These are phyloP conservation scores for Apiospora arundinis DNA, from an alignment of 2,329 filamentous ascomycete species.

Conservation along the genomic window DNA sequence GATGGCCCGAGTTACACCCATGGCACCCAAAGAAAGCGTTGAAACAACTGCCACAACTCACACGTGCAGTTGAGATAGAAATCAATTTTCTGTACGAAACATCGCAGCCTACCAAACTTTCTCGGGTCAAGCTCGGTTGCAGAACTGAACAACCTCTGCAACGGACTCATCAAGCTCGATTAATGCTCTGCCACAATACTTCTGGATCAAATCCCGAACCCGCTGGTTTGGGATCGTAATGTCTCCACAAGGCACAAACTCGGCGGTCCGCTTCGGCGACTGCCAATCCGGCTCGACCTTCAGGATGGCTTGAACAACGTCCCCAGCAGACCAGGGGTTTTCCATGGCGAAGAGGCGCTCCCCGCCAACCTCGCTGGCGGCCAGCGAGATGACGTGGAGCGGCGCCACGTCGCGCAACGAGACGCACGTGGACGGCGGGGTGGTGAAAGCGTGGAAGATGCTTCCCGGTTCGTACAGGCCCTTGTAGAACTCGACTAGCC, in stretches of 20 bases:
- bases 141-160: background rate
- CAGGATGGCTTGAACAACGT: background rate
- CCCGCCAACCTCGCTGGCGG: background rate
- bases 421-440: constrained; percentile 1
- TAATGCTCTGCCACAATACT: background rate
- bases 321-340: background rate
- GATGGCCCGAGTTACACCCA: no score
- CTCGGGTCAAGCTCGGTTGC: background rate
- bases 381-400: background rate
- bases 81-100: no score
- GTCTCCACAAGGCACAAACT: background rate
- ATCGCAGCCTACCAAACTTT: no score
- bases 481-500: background rate
- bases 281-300: background rate
- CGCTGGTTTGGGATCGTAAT: background rate
- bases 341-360: constrained; percentile 1
- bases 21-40: no score
- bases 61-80: no score
- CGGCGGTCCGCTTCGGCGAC: background rate
- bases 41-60: no score
- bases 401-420: background rate
- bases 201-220: background rate
- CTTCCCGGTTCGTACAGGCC: background rate
- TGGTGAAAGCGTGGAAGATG: background rate
- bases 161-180: background rate